These are phyloP conservation scores for Skeletonema menzelii DNA, from an alignment of 108 stramenopile genomes.

Conservation along the genomic window DNA sequence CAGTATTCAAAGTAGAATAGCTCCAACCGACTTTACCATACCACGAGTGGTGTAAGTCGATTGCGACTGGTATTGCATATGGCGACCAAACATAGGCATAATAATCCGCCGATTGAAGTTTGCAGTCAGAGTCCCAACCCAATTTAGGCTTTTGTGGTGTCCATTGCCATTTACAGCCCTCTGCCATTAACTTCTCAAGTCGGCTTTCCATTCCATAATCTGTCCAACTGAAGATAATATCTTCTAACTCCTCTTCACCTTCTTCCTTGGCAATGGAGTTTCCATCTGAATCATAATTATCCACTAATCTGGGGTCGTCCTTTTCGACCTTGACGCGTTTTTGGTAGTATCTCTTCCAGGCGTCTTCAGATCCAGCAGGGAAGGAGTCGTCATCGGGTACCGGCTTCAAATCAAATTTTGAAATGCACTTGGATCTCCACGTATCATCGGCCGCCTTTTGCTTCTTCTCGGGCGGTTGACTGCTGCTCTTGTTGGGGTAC, in stretches of 20 bases:
- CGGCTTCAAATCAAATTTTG: slow-evolving; percentile 6
- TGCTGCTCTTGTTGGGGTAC: not conserved
- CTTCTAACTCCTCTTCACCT: not conserved
- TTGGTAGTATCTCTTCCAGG: slow-evolving; percentile 25
- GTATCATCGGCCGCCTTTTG: not conserved
- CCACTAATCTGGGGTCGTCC: not conserved
- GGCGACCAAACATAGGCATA: slow-evolving; percentile 23
- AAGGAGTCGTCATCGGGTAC: not conserved
- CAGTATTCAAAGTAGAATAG: not conserved
- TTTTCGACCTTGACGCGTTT: not conserved
- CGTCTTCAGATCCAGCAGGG: slow-evolving; percentile 24
- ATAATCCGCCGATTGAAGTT: slow-evolving; percentile 8
- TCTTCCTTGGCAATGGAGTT: not conserved
- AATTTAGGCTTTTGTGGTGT: not conserved
- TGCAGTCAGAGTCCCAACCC: slow-evolving; percentile 6
- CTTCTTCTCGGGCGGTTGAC: not conserved
- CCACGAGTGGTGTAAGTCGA: slow-evolving; percentile 7
- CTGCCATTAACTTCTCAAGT: slow-evolving; percentile 1
- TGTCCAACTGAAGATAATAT: not conserved
- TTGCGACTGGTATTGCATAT: slow-evolving; percentile 22
- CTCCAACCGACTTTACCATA: not conserved
- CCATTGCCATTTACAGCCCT: slow-evolving; percentile 14
- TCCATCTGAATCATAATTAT: slow-evolving; percentile 9
- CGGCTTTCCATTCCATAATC: not conserved
- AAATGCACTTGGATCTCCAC: slow-evolving; percentile 13